Percentiles rank a stretch among this genome's conserved stretches.
Conservation (phyloP, 192 early-diverging fungal genomes). For the Piromyces sp. region DNA sequence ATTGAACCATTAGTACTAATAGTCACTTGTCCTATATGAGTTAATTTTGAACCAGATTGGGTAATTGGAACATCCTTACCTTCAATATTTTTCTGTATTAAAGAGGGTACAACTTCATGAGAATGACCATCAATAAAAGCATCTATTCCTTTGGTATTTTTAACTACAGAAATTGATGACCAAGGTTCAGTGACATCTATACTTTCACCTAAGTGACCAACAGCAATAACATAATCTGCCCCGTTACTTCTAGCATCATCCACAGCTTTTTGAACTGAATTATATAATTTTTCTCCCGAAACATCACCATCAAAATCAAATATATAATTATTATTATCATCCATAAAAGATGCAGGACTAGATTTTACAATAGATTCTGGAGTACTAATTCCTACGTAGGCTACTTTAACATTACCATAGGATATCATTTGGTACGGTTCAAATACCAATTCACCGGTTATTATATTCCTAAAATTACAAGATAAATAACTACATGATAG, state of each 20-base stretch:
- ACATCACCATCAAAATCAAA: background rate
- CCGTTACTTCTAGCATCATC: background rate
- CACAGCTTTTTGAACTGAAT: background rate
- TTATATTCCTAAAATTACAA: background rate
- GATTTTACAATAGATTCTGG: background rate
- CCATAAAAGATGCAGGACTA: background rate
- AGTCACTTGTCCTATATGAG: background rate
- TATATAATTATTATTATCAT: background rate
- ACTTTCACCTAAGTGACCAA: background rate
- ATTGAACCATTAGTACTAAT: background rate
- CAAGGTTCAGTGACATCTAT: background rate
- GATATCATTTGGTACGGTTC: background rate
- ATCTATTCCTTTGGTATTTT: background rate
- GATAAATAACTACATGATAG: background rate
- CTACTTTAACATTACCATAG: background rate
- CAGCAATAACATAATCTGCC: background rate
- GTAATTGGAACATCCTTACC: background rate
- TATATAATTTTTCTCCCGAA: background rate
- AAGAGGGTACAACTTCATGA: background rate
- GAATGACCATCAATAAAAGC: background rate
- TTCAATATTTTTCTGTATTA: background rate
- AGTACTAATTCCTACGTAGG: background rate
- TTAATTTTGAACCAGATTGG: background rate
- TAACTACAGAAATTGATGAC: background rate
- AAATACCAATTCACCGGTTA: background rate